Percentiles rank a stretch among this genome's conserved stretches.
These are phyloP conservation scores for Cutaneotrichosporon cutaneum DNA, from an alignment of 1,284 basidiomycete genomes.

Conservation along the genomic window DNA sequence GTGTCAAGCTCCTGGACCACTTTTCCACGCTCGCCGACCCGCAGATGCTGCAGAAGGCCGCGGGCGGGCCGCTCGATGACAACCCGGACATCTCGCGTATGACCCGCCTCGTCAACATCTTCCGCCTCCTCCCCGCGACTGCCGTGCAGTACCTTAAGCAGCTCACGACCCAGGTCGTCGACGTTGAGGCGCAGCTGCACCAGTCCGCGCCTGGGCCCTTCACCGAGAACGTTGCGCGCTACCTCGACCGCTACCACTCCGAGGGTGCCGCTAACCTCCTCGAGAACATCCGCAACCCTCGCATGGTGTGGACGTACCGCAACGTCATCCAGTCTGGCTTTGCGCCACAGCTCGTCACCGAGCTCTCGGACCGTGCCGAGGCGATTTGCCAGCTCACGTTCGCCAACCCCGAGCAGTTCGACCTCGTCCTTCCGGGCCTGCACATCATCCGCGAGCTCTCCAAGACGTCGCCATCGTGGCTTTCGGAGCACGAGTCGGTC, in stretches of 20 bases:
- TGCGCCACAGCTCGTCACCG: conserved; percentile 72
- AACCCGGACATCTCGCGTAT: conserved; percentile 92
- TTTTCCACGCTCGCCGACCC: conserved; percentile 80
- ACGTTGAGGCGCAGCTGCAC: conserved; percentile 87
- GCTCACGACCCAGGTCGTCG: conserved; percentile 83
- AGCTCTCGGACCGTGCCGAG: conserved; percentile 67
- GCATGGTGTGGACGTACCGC: conserved; percentile 74
- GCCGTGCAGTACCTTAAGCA: conserved; percentile 90
- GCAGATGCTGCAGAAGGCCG: conserved; percentile 75
- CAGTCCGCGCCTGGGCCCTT: conserved; percentile 89
- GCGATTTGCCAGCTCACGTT: conserved; percentile 64
- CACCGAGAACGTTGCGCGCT: conserved; percentile 87
- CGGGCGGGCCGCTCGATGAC: conserved; percentile 74
- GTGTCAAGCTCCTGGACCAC: conserved; percentile 94
- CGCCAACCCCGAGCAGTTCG: conserved; percentile 58
- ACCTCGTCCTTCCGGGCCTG: conserved; percentile 66
- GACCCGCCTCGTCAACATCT: conserved; percentile 91
- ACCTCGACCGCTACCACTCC: conserved; percentile 82
- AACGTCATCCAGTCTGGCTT: conserved; percentile 75
- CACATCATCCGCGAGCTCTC: conserved; percentile 76
- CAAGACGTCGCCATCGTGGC: conserved; percentile 62
- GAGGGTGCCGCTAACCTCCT: conserved; percentile 86
- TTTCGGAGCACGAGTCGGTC: conserved; percentile 57
- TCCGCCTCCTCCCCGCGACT: conserved; percentile 88
- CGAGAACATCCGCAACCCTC: conserved; percentile 68